A percentile compares a stretch with the other conserved stretches of the same genome.
Conservation (phyloP, 805 yeast genomes). For the Candida silvicultrix region DNA sequence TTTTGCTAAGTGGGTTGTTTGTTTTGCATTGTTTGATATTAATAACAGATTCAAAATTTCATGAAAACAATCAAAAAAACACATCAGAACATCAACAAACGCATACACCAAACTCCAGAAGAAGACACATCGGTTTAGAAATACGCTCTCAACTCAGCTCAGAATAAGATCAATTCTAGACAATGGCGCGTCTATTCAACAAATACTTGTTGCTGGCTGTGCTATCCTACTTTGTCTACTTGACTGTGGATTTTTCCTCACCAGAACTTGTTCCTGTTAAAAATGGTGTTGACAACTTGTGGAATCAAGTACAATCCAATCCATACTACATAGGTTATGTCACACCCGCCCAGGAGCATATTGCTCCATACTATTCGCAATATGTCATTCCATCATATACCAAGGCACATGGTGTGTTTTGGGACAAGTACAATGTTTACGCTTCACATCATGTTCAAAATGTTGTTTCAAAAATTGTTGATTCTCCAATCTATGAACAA, state of each 20-base stretch:
- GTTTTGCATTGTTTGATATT: neutral
- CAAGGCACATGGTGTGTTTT: neutral
- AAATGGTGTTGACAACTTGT: conserved; percentile 9
- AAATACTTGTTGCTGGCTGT: conserved; percentile 9
- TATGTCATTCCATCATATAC: conserved; percentile 8
- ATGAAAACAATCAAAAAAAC: neutral
- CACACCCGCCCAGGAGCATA: conserved; percentile 11
- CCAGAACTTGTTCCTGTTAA: conserved; percentile 18
- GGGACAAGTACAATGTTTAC: conserved; percentile 9
- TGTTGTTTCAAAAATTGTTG: conserved; percentile 1
- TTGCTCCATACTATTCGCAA: conserved; percentile 4
- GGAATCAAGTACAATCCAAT: conserved; percentile 2
- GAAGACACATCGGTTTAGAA: too few species aligned
- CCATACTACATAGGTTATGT: conserved; percentile 15
- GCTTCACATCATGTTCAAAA: conserved; percentile 9
- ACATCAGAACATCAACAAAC: neutral
- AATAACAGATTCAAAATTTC: neutral
- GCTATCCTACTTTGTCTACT: conserved; percentile 8
- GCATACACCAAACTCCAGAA: neutral
- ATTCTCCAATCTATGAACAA: conserved; percentile 5
- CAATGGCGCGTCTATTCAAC: conserved; percentile 9
- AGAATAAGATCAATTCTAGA: neutral
- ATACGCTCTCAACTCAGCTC: too few species aligned
- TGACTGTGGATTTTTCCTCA: conserved; percentile 16
- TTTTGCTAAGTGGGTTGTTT: too few species aligned